A percentile compares a stretch with the other conserved stretches of the same genome.
phyloP scores from a whole-genome alignment of 2,329 filamentous ascomycete species.

The Incumbomyces delicatus region DNA sequence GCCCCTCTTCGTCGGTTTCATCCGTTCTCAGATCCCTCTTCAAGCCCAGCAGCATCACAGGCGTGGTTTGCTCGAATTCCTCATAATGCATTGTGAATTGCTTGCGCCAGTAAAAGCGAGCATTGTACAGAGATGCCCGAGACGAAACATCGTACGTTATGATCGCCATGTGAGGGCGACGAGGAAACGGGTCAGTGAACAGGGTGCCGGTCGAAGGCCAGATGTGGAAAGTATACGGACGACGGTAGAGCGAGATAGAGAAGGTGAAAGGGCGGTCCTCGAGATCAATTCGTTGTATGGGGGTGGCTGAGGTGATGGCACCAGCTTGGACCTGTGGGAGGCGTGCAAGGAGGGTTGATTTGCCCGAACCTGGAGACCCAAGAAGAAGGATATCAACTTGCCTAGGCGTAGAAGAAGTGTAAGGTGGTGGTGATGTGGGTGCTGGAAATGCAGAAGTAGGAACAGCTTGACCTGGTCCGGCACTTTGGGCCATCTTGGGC shows the following conservation, averaged over 20 bases:
- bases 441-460: not conserved
- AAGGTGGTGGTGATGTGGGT: not conserved
- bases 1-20: constrained; percentile 13
- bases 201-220: constrained; percentile 48
- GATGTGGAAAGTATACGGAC: constrained; percentile 43
- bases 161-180: constrained; percentile 43
- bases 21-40: constrained; percentile 45
- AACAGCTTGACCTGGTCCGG: too few species aligned
- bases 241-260: constrained; percentile 45
- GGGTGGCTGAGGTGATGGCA: not conserved
- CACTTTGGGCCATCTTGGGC: too few species aligned
- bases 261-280: constrained; percentile 45
- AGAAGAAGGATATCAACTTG: constrained; percentile 44
- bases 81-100: constrained; percentile 39
- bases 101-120: constrained; percentile 38
- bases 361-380: constrained; percentile 51
- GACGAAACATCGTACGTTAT: constrained; percentile 50
- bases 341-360: constrained; percentile 54
- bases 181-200: constrained; percentile 49
- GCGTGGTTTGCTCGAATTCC: constrained; percentile 36
- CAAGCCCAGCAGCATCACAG: constrained; percentile 50
- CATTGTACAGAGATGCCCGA: constrained; percentile 39
- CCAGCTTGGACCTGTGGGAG: constrained; percentile 23
- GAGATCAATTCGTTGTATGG: constrained; percentile 7
- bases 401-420: not conserved